Conservation (phyloP, 371 early-diverging fungal species). For the Blyttiomyces sp. region DNA sequence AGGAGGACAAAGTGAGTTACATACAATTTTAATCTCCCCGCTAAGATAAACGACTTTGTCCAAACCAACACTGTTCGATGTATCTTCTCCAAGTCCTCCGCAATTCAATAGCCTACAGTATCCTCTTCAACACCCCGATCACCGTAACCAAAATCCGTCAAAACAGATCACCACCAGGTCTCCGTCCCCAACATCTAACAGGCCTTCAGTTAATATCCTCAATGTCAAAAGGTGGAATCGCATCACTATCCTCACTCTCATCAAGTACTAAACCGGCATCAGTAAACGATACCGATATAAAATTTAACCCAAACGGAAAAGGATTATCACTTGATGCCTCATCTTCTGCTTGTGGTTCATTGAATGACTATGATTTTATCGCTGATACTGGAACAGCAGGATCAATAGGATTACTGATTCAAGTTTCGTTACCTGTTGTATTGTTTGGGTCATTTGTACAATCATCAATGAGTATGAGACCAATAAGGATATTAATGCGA, state of each 20-base stretch:
- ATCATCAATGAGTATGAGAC: too few relatives aligned
- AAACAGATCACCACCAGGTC: constrained; percentile 22
- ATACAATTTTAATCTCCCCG: not conserved
- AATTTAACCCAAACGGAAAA: too few relatives aligned
- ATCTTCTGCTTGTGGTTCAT: not conserved
- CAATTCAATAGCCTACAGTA: constrained; percentile 8
- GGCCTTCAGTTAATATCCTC: constrained; percentile 21
- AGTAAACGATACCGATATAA: not conserved
- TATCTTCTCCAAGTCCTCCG: constrained; percentile 15
- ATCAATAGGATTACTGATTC: constrained; percentile 27
- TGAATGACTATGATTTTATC: not conserved
- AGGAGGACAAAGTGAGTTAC: not conserved
- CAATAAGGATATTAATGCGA: too few relatives aligned
- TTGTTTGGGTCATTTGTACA: too few relatives aligned
- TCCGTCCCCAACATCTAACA: constrained; percentile 31
- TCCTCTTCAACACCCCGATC: constrained; percentile 2
- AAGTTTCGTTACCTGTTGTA: constrained; percentile 27
- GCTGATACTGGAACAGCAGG: constrained; percentile 35
- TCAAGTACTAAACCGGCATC: not conserved
- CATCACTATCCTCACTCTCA: not conserved
- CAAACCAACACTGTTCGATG: not conserved
- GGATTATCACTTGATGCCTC: too few relatives aligned
- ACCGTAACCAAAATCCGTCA: constrained; percentile 18
- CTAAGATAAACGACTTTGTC: not conserved
- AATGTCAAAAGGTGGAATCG: not conserved